phyloP scores from a whole-genome alignment of 192 early-diverging fungal species.

The Podila epigama region DNA sequence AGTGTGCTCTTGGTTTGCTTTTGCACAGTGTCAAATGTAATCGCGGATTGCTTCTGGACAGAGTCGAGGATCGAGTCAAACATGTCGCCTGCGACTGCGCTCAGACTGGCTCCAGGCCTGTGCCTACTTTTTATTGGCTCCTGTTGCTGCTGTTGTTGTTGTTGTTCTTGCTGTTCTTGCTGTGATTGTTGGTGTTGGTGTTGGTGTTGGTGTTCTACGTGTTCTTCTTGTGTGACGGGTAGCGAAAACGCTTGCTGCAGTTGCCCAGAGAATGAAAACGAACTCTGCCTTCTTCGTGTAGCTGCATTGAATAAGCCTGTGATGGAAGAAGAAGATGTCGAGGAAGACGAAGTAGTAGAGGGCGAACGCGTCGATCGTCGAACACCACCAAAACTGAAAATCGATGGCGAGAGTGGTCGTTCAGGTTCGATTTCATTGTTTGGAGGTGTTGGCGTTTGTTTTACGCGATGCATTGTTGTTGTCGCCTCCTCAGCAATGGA shows the following conservation, averaged over 20 bases:
- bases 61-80: constrained; percentile 10
- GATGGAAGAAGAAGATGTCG: background rate
- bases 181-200: background rate
- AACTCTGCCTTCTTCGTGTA: background rate
- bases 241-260: too few relatives aligned
- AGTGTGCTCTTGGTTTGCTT: constrained; percentile 23
- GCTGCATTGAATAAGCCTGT: background rate
- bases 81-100: constrained; percentile 23
- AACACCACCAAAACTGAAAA: background rate
- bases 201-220: background rate
- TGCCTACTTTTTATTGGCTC: too few relatives aligned
- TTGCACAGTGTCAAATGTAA: constrained; percentile 24
- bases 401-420: background rate
- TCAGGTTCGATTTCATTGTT: constrained; percentile 1
- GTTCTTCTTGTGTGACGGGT: background rate
- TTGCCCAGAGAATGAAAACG: background rate
- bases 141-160: background rate
- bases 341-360: background rate
- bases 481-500: too few relatives aligned
- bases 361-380: background rate
- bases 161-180: background rate
- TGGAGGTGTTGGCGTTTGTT: too few relatives aligned
- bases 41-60: background rate
- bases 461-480: too few relatives aligned
- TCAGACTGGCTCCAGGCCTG: background rate